Conservation (phyloP, 352 stramenopile species). For the Pythium inflatum region DNA sequence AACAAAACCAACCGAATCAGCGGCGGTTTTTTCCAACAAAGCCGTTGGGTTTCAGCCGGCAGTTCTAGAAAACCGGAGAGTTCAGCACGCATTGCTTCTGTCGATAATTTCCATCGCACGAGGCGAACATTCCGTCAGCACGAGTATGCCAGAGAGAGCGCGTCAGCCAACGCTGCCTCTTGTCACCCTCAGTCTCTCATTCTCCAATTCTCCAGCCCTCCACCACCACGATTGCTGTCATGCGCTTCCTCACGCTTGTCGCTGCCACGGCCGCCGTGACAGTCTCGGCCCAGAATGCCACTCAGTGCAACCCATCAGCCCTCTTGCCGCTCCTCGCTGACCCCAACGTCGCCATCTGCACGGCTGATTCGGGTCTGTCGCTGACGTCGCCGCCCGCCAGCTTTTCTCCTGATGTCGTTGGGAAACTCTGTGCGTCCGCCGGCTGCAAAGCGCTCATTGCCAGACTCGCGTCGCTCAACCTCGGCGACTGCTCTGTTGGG, state of each 20-base stretch:
- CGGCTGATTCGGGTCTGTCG: constrained; percentile 17
- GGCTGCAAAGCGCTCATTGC: constrained; percentile 32
- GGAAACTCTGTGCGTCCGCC: constrained; percentile 31
- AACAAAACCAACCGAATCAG: too few species aligned
- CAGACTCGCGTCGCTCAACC: constrained; percentile 10
- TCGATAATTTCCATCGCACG: too few species aligned
- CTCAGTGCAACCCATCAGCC: constrained; percentile 6
- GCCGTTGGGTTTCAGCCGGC: too few species aligned
- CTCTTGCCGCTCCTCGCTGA: constrained; percentile 21
- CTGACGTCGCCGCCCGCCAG: constrained; percentile 14
- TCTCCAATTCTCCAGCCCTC: constrained; percentile 18
- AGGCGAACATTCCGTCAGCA: too few species aligned
- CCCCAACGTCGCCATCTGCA: constrained; percentile 17
- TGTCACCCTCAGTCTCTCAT: too few species aligned
- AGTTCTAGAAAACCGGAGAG: too few species aligned
- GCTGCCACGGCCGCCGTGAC: constrained; percentile 8
- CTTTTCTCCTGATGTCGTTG: constrained; percentile 3
- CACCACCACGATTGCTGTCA: constrained; percentile 1
- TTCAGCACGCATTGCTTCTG: too few species aligned
- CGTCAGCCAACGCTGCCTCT: too few species aligned
- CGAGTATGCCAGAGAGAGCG: too few species aligned
- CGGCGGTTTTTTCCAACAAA: too few species aligned
- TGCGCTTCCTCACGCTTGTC: constrained; percentile 26
- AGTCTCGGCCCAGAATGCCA: constrained; percentile 6
- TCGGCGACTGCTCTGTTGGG: constrained; percentile 23